Evolutionary conservation across 805 yeast species (phyloP), one percentile per base, ranked within the genome.

Genomic region (Saturnispora bothae): DNA sequence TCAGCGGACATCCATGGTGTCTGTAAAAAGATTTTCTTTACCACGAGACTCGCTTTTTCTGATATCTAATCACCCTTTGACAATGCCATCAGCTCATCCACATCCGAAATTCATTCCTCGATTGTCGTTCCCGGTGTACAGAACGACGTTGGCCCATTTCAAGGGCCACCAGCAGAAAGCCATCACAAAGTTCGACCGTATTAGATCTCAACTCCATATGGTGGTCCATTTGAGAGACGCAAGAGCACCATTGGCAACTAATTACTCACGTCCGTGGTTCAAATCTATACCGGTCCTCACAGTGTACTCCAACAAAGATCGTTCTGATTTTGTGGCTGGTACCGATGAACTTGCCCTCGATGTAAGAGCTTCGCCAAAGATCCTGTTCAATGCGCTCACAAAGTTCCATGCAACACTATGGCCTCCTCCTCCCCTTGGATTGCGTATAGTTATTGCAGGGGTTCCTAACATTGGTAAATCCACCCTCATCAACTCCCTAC

Each of bases 381-480:
- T 60, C 31, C 54, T 88, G 4, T 60, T 82, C 13, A 64, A 69
- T 8, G 48, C 64, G 10, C 61, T 83, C 3, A 64, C 64, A 27
- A 64, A 68, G 37, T 60, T 61, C 37, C 68, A 71, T 48, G 44
- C 56, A 20, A 44, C 53, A 4, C 63, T 75, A 68, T 57, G 55
- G 15, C 84, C 89, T 0, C 73, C 78, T 1, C 94, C 95, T 0
- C 96, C 96, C 0, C 57, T 86, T 42, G 97, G 97, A 0, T 62
- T 82, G 34, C 60, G 86, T 17, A 57, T 83, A 41, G 65, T 88
- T 65, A 73, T 89, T 32, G 77, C 80, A 5, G 98, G 98, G 0
- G 83, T 92, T 92, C 98, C 98, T 1, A 92, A 92, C 54, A 94
- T 86, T n/a, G 98, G 98, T 0, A 92, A 92, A 57, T 82, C 95